Percentiles rank a stretch among this genome's conserved stretches.
These are phyloP conservation scores for Starmerella davenportii DNA, from an alignment of 805 yeast species.

Conservation along the genomic window DNA sequence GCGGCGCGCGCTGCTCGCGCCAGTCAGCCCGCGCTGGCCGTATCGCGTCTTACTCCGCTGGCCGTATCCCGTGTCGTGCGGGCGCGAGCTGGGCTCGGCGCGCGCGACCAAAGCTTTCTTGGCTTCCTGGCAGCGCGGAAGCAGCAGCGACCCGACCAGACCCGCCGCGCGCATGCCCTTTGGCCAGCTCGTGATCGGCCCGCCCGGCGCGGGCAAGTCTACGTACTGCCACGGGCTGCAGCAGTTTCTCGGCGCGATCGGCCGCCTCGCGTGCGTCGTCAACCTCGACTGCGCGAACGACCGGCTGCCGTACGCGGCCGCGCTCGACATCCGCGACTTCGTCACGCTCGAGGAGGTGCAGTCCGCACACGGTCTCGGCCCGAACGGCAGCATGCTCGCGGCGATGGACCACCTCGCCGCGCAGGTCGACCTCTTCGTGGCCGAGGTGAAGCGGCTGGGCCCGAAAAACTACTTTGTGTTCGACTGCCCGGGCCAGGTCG, in stretches of 20 bases:
- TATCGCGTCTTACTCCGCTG: no score
- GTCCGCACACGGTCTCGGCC: constrained; percentile 57
- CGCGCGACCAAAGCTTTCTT: no score
- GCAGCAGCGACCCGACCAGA: no score
- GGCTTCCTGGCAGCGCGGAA: no score
- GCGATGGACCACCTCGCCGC: constrained; percentile 55
- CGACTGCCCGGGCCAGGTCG: constrained; percentile 87
- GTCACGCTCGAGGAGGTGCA: constrained; percentile 61
- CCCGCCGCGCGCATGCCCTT: no score
- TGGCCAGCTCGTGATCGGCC: constrained; percentile 90
- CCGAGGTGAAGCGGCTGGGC: constrained; percentile 39
- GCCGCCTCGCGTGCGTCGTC: constrained; percentile 66
- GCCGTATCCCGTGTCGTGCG: no score
- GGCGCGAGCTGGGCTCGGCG: no score
- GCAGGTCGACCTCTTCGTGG: constrained; percentile 40
- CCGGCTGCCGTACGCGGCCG: constrained; percentile 46
- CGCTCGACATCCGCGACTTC: constrained; percentile 61
- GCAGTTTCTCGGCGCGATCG: constrained; percentile 86
- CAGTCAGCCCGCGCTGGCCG: no score
- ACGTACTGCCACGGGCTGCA: constrained; percentile 84
- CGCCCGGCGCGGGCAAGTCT: constrained; percentile 95
- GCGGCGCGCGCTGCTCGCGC: no score
- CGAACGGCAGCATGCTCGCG: constrained; percentile 78
- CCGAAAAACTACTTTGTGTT: constrained; percentile 49
- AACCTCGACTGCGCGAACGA: constrained; percentile 92